phyloP scores from a whole-genome alignment of 371 early-diverging fungal genomes.

The Mucor ambiguus region DNA sequence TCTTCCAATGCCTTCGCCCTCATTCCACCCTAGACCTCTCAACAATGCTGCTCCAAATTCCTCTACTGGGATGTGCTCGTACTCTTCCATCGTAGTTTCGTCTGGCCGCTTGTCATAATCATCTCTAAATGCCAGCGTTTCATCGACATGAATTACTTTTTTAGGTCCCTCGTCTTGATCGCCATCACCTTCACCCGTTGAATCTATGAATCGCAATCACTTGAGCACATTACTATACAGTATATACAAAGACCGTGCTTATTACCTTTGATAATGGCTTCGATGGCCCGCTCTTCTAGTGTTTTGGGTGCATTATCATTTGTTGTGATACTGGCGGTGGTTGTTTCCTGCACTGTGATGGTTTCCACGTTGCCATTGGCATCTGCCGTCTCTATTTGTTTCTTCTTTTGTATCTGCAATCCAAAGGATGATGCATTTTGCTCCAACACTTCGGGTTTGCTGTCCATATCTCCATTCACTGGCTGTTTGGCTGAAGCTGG shows the following conservation, averaged over 20 bases:
- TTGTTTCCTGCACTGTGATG: constrained; percentile 9
- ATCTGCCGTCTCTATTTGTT: constrained; percentile 11
- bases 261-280: constrained; percentile 56
- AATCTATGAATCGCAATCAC: constrained; percentile 31
- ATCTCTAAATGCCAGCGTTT: constrained; percentile 53
- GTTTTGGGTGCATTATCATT: constrained; percentile 34
- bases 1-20: constrained; percentile 71
- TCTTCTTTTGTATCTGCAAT: constrained; percentile 42
- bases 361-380: neutral
- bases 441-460: constrained; percentile 15
- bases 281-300: constrained; percentile 60
- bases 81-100: constrained; percentile 76
- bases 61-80: constrained; percentile 85
- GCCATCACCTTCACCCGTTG: constrained; percentile 43
- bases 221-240: neutral
- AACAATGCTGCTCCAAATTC: constrained; percentile 90
- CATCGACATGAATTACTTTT: constrained; percentile 50
- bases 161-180: constrained; percentile 48
- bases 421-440: constrained; percentile 26
- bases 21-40: constrained; percentile 92
- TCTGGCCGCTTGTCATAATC: constrained; percentile 56
- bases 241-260: neutral
- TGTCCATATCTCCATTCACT: neutral
- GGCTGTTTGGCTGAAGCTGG: constrained; percentile 35
- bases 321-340: constrained; percentile 7